Evolutionary conservation across 805 yeast genomes (phyloP), one percentile per base, ranked within the genome.

Genomic region (Candida odintsovae): DNA sequence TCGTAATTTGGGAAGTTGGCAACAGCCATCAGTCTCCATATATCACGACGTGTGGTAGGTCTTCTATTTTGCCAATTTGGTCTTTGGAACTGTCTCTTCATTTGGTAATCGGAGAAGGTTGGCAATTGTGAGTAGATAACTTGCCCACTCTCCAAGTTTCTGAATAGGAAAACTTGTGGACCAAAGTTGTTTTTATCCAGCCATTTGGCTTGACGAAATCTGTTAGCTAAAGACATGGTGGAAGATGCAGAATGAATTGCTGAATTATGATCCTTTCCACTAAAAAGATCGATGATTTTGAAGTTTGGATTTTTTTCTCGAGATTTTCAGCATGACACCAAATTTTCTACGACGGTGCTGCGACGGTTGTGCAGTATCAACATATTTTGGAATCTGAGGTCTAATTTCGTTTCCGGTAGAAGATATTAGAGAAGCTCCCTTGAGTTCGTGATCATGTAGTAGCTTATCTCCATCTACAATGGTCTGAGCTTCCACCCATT

Each of bases 11-110:
- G 71, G 53, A 86, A 77, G 51, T 78, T 79, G 1, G 87, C 90
- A 38, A 90, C 94, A 40, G 94, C 87, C 87, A 92, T 78, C 44
- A 90, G 76, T 57, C 92, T 75, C 97, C 97, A 90, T 43, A 90
- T 72, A 65, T 90, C 98, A 56, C 83, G 76, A 68, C 98, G 80
- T 56, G 81, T 72, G 35, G 78, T 70, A 4, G 97, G 97, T 56
- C 76, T 78, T 59, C 85, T 75, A 71, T 90, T 89, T 62, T 87
- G 85, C 95, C 96, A 87, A 71, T 89, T 87, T 40, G 96, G 95
- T 60, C 87, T 75, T 51, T 75, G 76, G 64, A 86, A 88, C 69
- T 84, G 94, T 54, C 68, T 75, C 51, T 76, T 77, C 49, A 65
- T 54, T 49, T 56, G 64, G 45, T 58, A 59, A 25, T 56, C 68